phyloP scores from a whole-genome alignment of 768 basidiomycete genomes.

The Mycena albidolilacea region DNA sequence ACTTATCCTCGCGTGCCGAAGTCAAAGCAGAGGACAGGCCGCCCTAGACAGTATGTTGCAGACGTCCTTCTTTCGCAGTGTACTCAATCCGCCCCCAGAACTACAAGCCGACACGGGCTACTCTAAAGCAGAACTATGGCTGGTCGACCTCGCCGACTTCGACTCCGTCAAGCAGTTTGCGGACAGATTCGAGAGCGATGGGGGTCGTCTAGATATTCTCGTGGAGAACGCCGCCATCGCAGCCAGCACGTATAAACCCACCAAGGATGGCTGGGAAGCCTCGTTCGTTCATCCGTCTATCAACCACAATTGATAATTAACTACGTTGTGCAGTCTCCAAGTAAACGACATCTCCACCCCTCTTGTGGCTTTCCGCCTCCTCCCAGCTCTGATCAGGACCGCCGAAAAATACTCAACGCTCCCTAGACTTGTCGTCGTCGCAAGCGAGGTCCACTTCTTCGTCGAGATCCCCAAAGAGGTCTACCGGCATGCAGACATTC shows the following conservation, averaged over 20 bases:
- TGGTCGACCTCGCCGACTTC: conserved; percentile 48
- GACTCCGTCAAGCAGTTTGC: conserved; percentile 42
- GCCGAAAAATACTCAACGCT: conserved; percentile 23
- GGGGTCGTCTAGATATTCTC: conserved; percentile 25
- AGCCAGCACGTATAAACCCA: neutral
- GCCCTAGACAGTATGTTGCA: neutral
- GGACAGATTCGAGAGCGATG: conserved; percentile 40
- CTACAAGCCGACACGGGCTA: conserved; percentile 42
- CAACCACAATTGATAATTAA: conserved; percentile 38
- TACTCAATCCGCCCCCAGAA: conserved; percentile 32
- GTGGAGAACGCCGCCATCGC: conserved; percentile 26
- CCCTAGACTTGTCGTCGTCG: conserved; percentile 42
- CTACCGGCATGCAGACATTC: conserved; percentile 24
- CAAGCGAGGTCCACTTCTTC: conserved; percentile 45
- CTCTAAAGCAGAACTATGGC: conserved; percentile 46
- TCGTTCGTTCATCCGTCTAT: neutral
- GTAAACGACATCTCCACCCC: conserved; percentile 50
- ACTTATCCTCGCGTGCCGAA: conserved; percentile 28
- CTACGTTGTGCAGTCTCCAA: conserved; percentile 28
- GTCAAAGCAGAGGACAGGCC: conserved; percentile 2
- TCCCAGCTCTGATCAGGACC: conserved; percentile 45
- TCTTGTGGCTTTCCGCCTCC: conserved; percentile 45
- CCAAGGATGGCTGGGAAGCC: conserved; percentile 23
- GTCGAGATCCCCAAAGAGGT: conserved; percentile 9
- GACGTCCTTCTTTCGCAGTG: neutral